Evolutionary conservation across 257 asterid species (phyloP), one percentile per base, ranked within the genome.

Genomic region (Ajuga chamaepitys): DNA sequence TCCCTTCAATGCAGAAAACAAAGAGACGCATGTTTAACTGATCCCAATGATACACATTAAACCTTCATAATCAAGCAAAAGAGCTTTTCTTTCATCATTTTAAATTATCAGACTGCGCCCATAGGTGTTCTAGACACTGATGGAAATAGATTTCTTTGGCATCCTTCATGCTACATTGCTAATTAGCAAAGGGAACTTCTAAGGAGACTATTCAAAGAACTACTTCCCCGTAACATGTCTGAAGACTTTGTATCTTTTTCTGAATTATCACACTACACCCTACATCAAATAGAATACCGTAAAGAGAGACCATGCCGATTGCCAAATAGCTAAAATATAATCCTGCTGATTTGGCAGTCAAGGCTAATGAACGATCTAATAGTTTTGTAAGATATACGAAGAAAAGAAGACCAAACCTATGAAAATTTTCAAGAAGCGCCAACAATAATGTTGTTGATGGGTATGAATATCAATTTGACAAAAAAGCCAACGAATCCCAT

Each of bases 401-500:
- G n/a, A n/a, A 42, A 61, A 11, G 7, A 37, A 13, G 59, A 22
- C 7, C 13, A 37, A 58, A 64, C 64, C 72, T 20, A 24, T 1
- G 41, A 50, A 48, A 13, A 52, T 5, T 7, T 64, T n/a, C 52
- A 68, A 40, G 75, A 38, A 64, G 82, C 79, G 18, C 79, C 82
- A 14, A 78, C 82, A 13, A 78, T 78, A 51, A 78, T 78, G 28
- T 74, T 78, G 79, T 78, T 78, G 69, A 78, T 78, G 38, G 80
- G 80, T 28, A 78, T 78, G 62, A 78, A 78, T 34, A 78, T 78
- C 56, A 78, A 26, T 72, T 78, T 78, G 32, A 78, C 82, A 66
- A 79, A 79, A 17, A 79, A 79, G 3, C 81, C 83, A 2, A 78
- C 83, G 18, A 79, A 79, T 35, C 84, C 84, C 81, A 79, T 79